Percentiles rank a stretch among this genome's conserved stretches.
Conservation (phyloP, 2,329 filamentous ascomycete genomes). For the Phaeoacremonium minimum region DNA sequence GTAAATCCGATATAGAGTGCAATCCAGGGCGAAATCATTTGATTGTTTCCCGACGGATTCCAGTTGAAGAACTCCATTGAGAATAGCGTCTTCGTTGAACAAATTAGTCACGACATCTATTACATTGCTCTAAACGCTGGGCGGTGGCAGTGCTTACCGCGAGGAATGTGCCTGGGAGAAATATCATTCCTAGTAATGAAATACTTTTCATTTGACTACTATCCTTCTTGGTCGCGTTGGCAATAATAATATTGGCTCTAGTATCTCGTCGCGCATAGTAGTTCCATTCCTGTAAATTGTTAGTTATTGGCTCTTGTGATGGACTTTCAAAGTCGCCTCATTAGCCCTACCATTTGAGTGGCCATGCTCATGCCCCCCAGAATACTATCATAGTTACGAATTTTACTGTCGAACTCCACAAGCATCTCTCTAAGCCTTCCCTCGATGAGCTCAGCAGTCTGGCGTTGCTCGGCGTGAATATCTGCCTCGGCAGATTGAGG, state of each 20-base stretch:
- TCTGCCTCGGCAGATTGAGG: neutral
- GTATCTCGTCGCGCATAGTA: constrained; percentile 12
- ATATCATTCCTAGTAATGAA: constrained; percentile 13
- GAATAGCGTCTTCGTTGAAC: constrained; percentile 14
- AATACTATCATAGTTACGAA: constrained; percentile 5
- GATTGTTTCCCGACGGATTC: constrained; percentile 11
- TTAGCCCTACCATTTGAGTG: constrained; percentile 14
- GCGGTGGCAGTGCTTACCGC: constrained; percentile 9
- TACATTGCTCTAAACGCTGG: neutral
- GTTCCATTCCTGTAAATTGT: constrained; percentile 12
- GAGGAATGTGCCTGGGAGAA: constrained; percentile 16
- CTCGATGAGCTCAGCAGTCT: constrained; percentile 5
- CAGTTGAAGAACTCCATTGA: constrained; percentile 16
- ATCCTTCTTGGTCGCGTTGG: constrained; percentile 11
- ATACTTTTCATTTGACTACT: constrained; percentile 13
- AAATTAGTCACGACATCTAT: no score
- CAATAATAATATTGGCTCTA: constrained; percentile 10
- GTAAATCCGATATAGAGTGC: constrained; percentile 11
- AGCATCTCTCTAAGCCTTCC: constrained; percentile 11
- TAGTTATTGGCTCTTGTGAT: no score
- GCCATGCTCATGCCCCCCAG: constrained; percentile 11
- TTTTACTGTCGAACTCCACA: constrained; percentile 11
- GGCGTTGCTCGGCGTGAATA: neutral
- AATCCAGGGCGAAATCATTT: constrained; percentile 13
- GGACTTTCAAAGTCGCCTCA: no score